Evolutionary conservation across 768 basidiomycete species (phyloP).

Genomic region (Suillus decipiens): DNA sequence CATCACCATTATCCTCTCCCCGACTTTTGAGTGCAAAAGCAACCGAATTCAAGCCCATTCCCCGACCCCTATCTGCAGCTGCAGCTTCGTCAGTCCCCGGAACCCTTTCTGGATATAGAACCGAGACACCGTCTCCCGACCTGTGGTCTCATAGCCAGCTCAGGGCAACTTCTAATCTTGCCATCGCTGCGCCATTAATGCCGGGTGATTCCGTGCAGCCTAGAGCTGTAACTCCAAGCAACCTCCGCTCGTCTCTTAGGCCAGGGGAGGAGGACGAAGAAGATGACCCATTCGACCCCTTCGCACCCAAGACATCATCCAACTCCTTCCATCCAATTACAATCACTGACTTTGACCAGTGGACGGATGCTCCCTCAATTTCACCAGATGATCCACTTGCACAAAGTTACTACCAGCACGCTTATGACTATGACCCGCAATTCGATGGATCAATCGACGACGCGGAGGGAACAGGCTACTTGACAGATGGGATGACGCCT

Average conservation of each 20-base stretch:
- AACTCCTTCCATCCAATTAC: constrained; percentile 64
- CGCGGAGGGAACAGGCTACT: constrained; percentile 55
- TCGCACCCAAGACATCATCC: constrained; percentile 46
- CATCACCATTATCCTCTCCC: constrained; percentile 84
- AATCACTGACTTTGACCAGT: constrained; percentile 64
- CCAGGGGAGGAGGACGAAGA: constrained; percentile 67
- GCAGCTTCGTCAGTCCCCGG: constrained; percentile 62
- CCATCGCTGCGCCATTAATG: constrained; percentile 87
- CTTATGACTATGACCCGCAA: constrained; percentile 34
- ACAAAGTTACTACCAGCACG: constrained; percentile 31
- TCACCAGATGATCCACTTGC: constrained; percentile 52
- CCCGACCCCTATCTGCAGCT: constrained; percentile 69
- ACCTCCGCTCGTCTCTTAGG: constrained; percentile 64
- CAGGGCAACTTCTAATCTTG: constrained; percentile 79
- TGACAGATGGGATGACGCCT: constrained; percentile 95
- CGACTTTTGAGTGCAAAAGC: constrained; percentile 89
- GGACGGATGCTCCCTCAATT: constrained; percentile 53
- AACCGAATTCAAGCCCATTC: constrained; percentile 83
- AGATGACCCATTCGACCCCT: constrained; percentile 87
- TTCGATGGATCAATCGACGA: constrained; percentile 40
- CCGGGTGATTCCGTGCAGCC: constrained; percentile 59
- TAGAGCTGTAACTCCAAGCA: constrained; percentile 68
- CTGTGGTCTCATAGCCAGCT: constrained; percentile 78
- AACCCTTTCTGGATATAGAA: constrained; percentile 51
- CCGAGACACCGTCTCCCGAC: constrained; percentile 88